Evolutionary conservation across 2,329 filamentous ascomycete genomes (phyloP), one percentile per base, ranked within the genome.

Genomic region (Drechslerella stenobrocha): DNA sequence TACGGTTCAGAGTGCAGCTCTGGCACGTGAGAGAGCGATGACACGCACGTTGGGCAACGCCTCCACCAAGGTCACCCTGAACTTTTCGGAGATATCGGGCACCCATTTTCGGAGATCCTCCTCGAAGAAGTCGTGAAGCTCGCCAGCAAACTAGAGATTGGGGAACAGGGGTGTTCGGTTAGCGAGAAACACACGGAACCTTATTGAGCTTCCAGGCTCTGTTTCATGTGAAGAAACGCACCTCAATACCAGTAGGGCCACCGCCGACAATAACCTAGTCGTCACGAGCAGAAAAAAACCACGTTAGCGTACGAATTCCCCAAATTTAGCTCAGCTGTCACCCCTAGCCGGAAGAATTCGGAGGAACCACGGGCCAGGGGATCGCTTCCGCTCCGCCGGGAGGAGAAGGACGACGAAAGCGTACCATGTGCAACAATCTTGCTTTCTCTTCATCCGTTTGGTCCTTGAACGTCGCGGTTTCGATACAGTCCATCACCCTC

Each of bases 401-500:
- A 48, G 28, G 28, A 57, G 37, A 18, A 18, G n/a, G 32, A 30
- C 30, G 26, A 24, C 34, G 23, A 42, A 18, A 52, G 90, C 88
- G 45, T 57, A 98, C 93, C 91, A 97, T 97, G 82, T 97, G 92
- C 77, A 98, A 83, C 74, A 98, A 85, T 73, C 93, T 90, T 80
- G 95, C 87, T 76, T 95, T 81, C 79, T 98, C 95, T 72, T 93
- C 89, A 13, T 83, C 80, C 34, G 84, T 82, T 80, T 98, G 93
- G 76, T 90, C 92, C 84, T 97, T 97, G 87, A 98, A 96, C 70
- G 90, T 92, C 52, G 93, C 93, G 32, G 92, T 96, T 81, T 98
- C 93, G 73, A 96, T 91, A 77, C 93, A 98, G 80, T 98, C 93
- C 93, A 98, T 98, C 79, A 98, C 96, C 79, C 90, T 90, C 82